Evolutionary conservation across 2,329 filamentous ascomycete species (phyloP), one percentile per base, ranked within the genome.

Genomic region (Xylariomycetidae sp.): DNA sequence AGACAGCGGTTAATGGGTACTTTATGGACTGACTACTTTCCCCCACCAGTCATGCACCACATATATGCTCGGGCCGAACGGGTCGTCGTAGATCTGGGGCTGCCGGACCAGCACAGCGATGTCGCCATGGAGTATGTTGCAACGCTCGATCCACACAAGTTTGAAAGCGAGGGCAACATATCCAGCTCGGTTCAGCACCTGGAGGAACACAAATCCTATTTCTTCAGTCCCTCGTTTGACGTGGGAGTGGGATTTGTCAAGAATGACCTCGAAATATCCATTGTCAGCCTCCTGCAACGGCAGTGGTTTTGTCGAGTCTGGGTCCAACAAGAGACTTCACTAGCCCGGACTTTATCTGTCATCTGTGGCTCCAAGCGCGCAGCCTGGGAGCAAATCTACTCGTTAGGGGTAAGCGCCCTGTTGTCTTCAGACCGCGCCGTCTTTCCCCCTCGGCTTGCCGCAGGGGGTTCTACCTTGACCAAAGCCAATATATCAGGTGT

Each of bases 221-320:
- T 50, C 32, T 49, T 50, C 26, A 27, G 13, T 23, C 20, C 20
- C 26, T 30, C 26, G 4, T 34, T 22, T 19, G 14, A 29, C 10
- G 8, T 5, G 2, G 26, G 13, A 9, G 4, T 26, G 10, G 37
- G 38, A 17, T 20, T 19, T 8, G 15, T 35, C 8, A 16, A 33
- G n/a, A 18, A 13, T 5, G 31, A 31, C 4, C 23, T 37, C 13
- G 26, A 17, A 19, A 19, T 23, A 8, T 35, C 42, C 10, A 37
- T 47, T 13, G 42, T 47, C 13, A 32, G 12, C 7, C 49, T 50
- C 25, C 32, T 50, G 7, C 44, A 47, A n/a, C 42, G 47, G 8
- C 42, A 38, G 6, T 50, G 46, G 46, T 50, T 44, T 30, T 43
- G 40, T 13, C 42, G 47, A 9, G 40, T 50, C 10, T 50, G 47